Evolutionary conservation across 768 basidiomycete genomes (phyloP).

Genomic region (Boletales sp.): DNA sequence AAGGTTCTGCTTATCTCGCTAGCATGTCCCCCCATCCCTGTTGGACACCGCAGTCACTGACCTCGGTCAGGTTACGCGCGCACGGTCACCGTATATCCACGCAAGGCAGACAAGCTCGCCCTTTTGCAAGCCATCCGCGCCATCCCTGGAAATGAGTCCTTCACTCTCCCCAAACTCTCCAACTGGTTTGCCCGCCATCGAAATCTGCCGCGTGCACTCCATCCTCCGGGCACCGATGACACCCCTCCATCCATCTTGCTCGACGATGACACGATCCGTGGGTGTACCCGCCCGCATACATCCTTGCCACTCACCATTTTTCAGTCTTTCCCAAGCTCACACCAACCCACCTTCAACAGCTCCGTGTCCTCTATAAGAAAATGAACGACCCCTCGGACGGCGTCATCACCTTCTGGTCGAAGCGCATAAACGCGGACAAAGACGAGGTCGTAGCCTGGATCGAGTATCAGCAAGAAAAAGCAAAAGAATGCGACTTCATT

Average conservation of each 20-base stretch:
- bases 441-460: constrained; percentile 24
- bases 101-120: constrained; percentile 6
- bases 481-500: not conserved
- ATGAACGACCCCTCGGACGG: constrained; percentile 12
- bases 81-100: constrained; percentile 13
- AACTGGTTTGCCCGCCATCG: constrained; percentile 26
- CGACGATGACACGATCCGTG: constrained; percentile 27
- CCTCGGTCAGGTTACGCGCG: constrained; percentile 17
- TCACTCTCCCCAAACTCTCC: constrained; percentile 14
- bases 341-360: constrained; percentile 18
- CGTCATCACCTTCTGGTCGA: constrained; percentile 27
- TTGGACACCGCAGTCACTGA: not conserved
- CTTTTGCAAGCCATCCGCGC: constrained; percentile 12
- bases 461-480: constrained; percentile 27
- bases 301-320: constrained; percentile 1
- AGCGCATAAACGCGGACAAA: constrained; percentile 15
- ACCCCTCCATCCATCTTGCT: not conserved
- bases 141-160: constrained; percentile 21
- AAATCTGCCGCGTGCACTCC: not conserved
- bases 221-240: no score
- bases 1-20: constrained; percentile 3
- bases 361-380: constrained; percentile 17
- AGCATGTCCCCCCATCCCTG: not conserved
- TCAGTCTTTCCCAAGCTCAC: constrained; percentile 29
- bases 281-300: constrained; percentile 4